Evolutionary conservation across 73 alveolate genomes (phyloP), one percentile per base, ranked within the genome.

Genomic region (Paramecium pentaurelia): DNA sequence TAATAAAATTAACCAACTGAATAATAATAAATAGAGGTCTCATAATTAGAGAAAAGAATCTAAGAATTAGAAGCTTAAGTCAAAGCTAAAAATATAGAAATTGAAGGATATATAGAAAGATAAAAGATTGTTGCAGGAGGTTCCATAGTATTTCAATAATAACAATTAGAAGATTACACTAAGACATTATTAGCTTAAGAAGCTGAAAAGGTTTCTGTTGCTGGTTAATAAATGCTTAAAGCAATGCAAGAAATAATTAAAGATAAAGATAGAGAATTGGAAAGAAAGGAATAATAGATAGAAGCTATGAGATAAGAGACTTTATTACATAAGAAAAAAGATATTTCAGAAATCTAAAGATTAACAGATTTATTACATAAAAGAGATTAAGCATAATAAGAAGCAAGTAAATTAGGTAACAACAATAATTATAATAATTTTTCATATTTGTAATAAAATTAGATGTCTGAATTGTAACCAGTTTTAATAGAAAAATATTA

Each of bases 231-330:
- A 25, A 80, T 80, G 91, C 30, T 80, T 8, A 80, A 80, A 9
- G 75, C 91, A 1, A 80, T 80, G 91, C 54, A 80, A 25, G 91
- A 80, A 45, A 42, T 80, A 27, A 25, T 80, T 10, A 80, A 49
- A 10, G 91, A 80, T 44, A 80, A 80, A 20, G 91, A 80, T 44
- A 42, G 34, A 10, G 91, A 80, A 45, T 14, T 80, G 25, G 71
- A 42, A 42, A 80, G 91, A 80, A 80, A 80, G 75, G 91, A 80
- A 22, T 27, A 45, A 22, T 80, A 80, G 49, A 80, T 80, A 20
- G 91, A 80, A 22, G 44, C 34, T 32, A 20, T 80, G 71, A 44
- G 73, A 44, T 14, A 49, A 27, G 91, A 80, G 30, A 5, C 75
- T 44, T 11, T 49, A 7, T 4, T 47, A 1, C 51, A 80, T 25